Percentiles rank a stretch among this genome's conserved stretches.
phyloP scores from a whole-genome alignment of 1,139 yeast species.

The Kodamaea ohmeri region DNA sequence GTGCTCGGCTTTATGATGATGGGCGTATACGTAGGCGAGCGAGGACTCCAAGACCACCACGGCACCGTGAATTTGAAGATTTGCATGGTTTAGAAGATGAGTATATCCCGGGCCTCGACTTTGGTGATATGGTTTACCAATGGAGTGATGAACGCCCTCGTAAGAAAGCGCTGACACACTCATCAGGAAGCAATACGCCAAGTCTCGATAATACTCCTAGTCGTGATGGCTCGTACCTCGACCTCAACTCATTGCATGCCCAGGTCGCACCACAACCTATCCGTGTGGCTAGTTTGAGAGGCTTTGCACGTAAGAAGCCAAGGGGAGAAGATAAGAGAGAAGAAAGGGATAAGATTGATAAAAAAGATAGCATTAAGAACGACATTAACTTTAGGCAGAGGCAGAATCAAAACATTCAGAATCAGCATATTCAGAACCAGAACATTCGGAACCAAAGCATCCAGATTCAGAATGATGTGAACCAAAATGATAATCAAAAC shows the following conservation, averaged over 20 bases:
- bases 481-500: no score
- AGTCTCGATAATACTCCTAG: no score
- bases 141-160: constrained; percentile 30
- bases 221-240: constrained; percentile 38
- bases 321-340: background rate
- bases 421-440: no score
- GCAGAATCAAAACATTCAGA: no score
- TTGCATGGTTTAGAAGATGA: constrained; percentile 61
- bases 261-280: constrained; percentile 50
- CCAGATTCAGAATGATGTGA: no score
- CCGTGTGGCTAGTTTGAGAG: constrained; percentile 10
- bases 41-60: constrained; percentile 14
- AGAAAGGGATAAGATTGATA: no score
- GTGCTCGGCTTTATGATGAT: constrained; percentile 50
- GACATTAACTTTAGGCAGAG: no score
- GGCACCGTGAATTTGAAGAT: constrained; percentile 27
- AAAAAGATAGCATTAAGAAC: no score
- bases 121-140: constrained; percentile 40
- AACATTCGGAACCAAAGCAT: no score
- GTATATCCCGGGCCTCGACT: constrained; percentile 65
- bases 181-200: constrained; percentile 22
- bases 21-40: constrained; percentile 41
- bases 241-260: constrained; percentile 46
- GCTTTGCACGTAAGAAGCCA: constrained; percentile 1
- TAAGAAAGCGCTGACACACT: constrained; percentile 7